These are phyloP conservation scores for Calvatia gigantea DNA, from an alignment of 768 basidiomycete species.

Conservation along the genomic window DNA sequence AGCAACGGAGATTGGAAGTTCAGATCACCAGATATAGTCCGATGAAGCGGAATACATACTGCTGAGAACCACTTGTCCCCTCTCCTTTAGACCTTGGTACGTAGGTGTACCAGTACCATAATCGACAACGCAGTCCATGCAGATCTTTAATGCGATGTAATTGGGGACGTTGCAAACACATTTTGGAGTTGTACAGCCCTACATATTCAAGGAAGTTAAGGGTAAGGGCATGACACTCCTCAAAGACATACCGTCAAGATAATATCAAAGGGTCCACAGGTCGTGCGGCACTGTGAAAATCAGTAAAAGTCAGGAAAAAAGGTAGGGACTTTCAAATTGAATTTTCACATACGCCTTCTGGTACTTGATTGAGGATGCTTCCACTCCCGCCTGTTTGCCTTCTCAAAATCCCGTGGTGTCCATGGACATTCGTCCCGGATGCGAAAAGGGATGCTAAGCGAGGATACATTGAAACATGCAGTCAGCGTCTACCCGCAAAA, in stretches of 20 bases:
- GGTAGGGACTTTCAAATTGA: background rate
- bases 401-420: background rate
- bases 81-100: background rate
- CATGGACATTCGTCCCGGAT: background rate
- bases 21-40: background rate
- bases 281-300: background rate
- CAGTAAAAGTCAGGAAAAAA: background rate
- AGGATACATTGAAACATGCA: background rate
- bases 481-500: background rate
- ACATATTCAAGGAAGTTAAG: background rate
- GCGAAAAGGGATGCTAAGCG: background rate
- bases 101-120: background rate
- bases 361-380: background rate
- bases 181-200: background rate
- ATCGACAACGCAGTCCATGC: constrained; percentile 4
- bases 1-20: background rate
- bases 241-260: background rate
- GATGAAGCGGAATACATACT: background rate
- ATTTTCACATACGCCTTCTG: constrained; percentile 1
- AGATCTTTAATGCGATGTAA: background rate
- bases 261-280: constrained; percentile 2
- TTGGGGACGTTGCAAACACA: background rate
- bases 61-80: background rate
- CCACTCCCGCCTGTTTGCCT: background rate
- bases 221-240: background rate